Evolutionary conservation across 164 flowering plant genomes (phyloP).

Genomic region (Paratinospora sagittata): DNA sequence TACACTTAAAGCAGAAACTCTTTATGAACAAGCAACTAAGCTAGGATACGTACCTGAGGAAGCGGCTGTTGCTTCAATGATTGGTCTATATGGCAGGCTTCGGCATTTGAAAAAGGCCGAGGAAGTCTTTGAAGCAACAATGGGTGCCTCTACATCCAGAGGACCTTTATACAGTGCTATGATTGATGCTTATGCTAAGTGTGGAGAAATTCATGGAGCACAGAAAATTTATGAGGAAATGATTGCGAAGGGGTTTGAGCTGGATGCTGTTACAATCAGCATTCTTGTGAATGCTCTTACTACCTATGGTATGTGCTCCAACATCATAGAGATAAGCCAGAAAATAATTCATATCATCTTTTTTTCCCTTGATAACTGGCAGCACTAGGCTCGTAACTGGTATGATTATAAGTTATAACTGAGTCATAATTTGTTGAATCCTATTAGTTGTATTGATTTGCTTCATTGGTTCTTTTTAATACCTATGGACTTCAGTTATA

Average conservation of each 20-base stretch:
- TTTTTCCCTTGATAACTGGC: background rate
- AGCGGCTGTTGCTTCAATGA: slow-evolving; percentile 51
- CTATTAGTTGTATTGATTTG: too few species aligned
- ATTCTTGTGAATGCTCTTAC: slow-evolving; percentile 61
- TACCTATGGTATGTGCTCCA: slow-evolving; percentile 39
- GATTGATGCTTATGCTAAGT: slow-evolving; percentile 65
- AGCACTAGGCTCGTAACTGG: background rate
- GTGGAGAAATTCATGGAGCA: slow-evolving; percentile 50
- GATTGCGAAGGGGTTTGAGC: slow-evolving; percentile 37
- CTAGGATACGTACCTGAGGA: slow-evolving; percentile 41
- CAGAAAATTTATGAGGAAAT: slow-evolving; percentile 45
- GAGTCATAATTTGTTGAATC: too few species aligned
- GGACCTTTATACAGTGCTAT: slow-evolving; percentile 40
- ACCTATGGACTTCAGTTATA: too few species aligned
- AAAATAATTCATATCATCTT: background rate
- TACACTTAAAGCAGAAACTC: slow-evolving; percentile 40
- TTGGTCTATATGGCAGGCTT: slow-evolving; percentile 47
- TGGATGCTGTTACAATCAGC: slow-evolving; percentile 63
- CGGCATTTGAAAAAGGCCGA: slow-evolving; percentile 45
- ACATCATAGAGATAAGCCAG: background rate
- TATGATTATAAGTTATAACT: background rate
- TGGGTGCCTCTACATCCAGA: slow-evolving; percentile 25
- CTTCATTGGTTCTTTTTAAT: too few species aligned
- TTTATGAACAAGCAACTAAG: slow-evolving; percentile 38
- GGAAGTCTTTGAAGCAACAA: slow-evolving; percentile 35